These are phyloP conservation scores for Erodium texanum DNA, from an alignment of 441 rosid species.

Conservation along the genomic window DNA sequence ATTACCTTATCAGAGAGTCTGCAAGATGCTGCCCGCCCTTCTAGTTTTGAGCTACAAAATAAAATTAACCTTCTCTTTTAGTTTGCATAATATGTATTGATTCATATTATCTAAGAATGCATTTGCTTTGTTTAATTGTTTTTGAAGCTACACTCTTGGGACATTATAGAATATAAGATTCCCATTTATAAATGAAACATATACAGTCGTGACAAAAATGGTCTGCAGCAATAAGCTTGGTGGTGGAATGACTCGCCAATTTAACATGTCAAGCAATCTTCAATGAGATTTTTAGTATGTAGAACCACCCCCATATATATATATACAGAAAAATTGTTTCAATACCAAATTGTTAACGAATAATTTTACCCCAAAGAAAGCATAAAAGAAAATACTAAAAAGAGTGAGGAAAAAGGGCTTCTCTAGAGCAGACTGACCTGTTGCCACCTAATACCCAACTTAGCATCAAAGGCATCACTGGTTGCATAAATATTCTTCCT, in stretches of 20 bases:
- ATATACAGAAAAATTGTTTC: not conserved
- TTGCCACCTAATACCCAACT: conserved; percentile 88
- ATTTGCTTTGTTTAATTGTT: not conserved
- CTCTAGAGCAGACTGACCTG: conserved; percentile 41
- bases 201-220: not conserved
- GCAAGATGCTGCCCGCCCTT: conserved; percentile 71
- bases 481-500: conserved; percentile 68
- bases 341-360: not conserved
- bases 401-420: conserved; percentile 2
- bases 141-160: not conserved
- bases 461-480: conserved; percentile 80
- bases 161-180: not conserved
- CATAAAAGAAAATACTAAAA: conserved; percentile 8
- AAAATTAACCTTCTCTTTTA: not conserved
- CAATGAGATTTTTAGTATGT: not conserved
- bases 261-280: not conserved
- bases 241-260: not conserved
- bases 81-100: not conserved
- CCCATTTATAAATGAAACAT: not conserved
- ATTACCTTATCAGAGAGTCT: conserved; percentile 77
- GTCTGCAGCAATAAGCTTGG: not conserved
- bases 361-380: not conserved
- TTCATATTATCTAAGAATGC: not conserved
- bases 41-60: conserved; percentile 57
- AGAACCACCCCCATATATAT: not conserved